Evolutionary conservation across 345 rosid genomes (phyloP).

Genomic region (Dovyalis caffra): DNA sequence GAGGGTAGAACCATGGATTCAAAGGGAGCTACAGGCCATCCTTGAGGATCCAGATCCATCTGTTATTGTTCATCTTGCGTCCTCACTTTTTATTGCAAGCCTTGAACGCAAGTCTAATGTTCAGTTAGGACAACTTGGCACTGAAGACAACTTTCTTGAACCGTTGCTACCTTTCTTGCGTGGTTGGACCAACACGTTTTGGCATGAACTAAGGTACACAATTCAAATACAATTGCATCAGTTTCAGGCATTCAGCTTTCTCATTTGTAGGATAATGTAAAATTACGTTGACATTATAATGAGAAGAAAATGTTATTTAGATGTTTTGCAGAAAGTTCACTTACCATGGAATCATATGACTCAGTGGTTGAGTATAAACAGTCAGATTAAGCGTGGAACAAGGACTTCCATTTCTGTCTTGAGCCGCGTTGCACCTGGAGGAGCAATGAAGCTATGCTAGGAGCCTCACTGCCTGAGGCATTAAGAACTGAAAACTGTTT

Average conservation of each 20-base stretch:
- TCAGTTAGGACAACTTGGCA: constrained; percentile 19
- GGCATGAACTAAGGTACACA: constrained; percentile 70
- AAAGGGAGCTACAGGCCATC: constrained; percentile 66
- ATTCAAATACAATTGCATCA: background rate
- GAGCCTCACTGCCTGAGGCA: background rate
- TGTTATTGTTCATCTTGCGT: constrained; percentile 62
- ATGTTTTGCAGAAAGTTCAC: constrained; percentile 60
- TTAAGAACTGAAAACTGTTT: background rate
- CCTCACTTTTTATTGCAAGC: constrained; percentile 48
- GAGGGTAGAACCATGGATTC: constrained; percentile 68
- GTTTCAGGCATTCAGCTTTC: background rate
- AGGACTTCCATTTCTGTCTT: background rate
- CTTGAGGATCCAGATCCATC: constrained; percentile 72
- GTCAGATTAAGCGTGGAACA: constrained; percentile 18
- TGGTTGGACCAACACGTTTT: constrained; percentile 45
- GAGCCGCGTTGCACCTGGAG: background rate
- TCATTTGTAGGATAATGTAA: background rate
- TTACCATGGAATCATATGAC: constrained; percentile 69
- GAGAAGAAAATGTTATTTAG: constrained; percentile 26
- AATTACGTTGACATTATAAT: too few relatives aligned
- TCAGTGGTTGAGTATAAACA: constrained; percentile 49
- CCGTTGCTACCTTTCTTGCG: constrained; percentile 49
- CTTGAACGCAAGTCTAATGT: constrained; percentile 35
- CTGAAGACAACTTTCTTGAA: constrained; percentile 29
- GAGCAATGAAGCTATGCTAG: background rate